These are phyloP conservation scores for Takashimella tepidaria DNA, from an alignment of 1,284 basidiomycete genomes.

Conservation along the genomic window DNA sequence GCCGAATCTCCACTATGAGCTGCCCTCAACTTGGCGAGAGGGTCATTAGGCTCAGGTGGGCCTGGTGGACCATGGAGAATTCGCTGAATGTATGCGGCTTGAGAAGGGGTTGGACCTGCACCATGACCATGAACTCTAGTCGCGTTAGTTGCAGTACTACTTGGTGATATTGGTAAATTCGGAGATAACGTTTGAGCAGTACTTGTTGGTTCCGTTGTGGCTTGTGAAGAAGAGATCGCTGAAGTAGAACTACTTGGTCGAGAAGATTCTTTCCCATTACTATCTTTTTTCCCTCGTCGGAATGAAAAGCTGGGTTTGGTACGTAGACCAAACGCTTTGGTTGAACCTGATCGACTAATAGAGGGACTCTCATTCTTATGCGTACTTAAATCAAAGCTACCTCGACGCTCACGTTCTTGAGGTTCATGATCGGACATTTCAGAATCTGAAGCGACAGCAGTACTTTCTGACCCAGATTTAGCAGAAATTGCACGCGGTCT, in stretches of 20 bases:
- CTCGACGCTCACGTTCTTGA: background rate
- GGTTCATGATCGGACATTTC: slow-evolving; percentile 35
- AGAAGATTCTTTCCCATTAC: slow-evolving; percentile 28
- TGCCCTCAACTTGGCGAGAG: slow-evolving; percentile 35
- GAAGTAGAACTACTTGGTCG: slow-evolving; percentile 21
- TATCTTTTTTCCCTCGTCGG: slow-evolving; percentile 4
- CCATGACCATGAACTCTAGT: slow-evolving; percentile 12
- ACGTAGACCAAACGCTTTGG: slow-evolving; percentile 21
- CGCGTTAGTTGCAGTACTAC: background rate
- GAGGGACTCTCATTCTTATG: background rate
- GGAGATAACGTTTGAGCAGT: background rate
- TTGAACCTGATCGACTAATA: slow-evolving; percentile 7
- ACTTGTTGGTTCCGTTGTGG: background rate
- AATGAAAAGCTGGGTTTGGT: slow-evolving; percentile 34
- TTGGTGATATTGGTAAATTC: background rate
- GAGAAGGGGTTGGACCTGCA: slow-evolving; percentile 40
- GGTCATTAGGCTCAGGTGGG: slow-evolving; percentile 22
- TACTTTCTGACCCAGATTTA: background rate
- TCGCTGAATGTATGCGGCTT: slow-evolving; percentile 47
- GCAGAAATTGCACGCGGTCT: slow-evolving; percentile 1
- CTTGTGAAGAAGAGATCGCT: slow-evolving; percentile 18
- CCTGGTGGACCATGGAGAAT: slow-evolving; percentile 39
- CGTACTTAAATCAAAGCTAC: background rate
- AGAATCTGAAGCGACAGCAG: slow-evolving; percentile 30
- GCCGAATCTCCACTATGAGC: slow-evolving; percentile 27